These are phyloP conservation scores for Sclerotinia minor DNA, from an alignment of 2,329 filamentous ascomycete genomes.

Conservation along the genomic window DNA sequence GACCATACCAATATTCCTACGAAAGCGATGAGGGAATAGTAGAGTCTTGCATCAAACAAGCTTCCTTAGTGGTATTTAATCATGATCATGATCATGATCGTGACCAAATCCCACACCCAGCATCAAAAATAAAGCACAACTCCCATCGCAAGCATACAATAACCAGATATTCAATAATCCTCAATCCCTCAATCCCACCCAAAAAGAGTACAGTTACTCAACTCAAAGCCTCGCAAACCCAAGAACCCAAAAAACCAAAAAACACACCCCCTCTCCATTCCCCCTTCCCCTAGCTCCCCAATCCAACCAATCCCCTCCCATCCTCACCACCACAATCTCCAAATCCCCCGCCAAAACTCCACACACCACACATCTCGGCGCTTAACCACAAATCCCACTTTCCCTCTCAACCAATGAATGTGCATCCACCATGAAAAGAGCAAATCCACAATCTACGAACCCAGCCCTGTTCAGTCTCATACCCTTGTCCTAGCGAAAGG, in stretches of 20 bases:
- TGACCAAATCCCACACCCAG: background rate
- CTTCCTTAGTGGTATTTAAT: background rate
- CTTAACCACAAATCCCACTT: slow-evolving; percentile 8
- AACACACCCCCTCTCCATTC: background rate
- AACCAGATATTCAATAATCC: no score
- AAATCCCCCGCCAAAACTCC: slow-evolving; percentile 10
- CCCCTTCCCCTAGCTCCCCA: background rate
- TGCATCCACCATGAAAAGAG: background rate
- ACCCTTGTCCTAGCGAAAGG: background rate
- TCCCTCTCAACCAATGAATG: background rate
- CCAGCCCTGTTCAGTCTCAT: background rate
- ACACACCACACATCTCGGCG: slow-evolving; percentile 13
- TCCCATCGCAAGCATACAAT: background rate
- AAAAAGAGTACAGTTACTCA: background rate
- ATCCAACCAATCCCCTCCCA: background rate
- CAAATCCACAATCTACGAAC: background rate
- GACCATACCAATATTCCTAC: background rate
- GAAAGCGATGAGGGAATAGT: background rate
- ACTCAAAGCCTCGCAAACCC: no score
- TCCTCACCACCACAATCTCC: background rate
- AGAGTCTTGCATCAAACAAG: background rate
- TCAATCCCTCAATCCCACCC: no score
- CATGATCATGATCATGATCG: no score
- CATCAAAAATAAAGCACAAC: background rate
- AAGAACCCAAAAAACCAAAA: no score